Evolutionary conservation across 2,329 filamentous ascomycete species (phyloP), one percentile per base, ranked within the genome.

Genomic region (Phyllosticta citriasiana): DNA sequence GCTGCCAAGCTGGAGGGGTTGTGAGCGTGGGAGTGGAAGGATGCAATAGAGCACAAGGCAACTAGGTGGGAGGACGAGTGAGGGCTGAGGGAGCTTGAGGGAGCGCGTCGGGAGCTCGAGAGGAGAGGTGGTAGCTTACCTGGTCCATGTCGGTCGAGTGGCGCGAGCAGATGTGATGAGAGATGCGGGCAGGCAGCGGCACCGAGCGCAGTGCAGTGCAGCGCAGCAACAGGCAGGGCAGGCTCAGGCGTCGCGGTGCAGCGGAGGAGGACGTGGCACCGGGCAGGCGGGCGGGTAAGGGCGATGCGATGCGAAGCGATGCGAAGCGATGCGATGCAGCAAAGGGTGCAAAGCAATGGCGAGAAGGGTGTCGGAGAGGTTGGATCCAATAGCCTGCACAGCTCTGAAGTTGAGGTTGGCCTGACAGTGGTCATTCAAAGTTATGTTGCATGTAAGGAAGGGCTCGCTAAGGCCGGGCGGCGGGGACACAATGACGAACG

Each of bases 1-100:
- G 74, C 78, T 82, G 67, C 81, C 81, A 69, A 83, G 76, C 82
- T 85, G 71, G 62, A 67, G 25, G 57, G 56, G 59, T 26, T 47
- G 53, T 35, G 54, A 55, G 57, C 57, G 57, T 53, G 26, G n/a
- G 27, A 54, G 57, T 60, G 26, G 61, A 26, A 57, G 30, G 52
- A 33, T 54, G 59, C 8, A 33, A 54, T 47, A 25, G 30, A 26
- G 55, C 6, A 22, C 27, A 51, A 12, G 25, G 19, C 27, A 6
- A 12, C 26, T 27, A 22, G 33, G 16, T 54, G 19, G 63, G 64
- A 51, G 57, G 47, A 61, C 65, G 59, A 58, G 59, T 57, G 64
- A n/a, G 56, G 25, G 55, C 63, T 62, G 62, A 62, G 61, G 64
- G 63, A 62, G 65, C 64, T 57, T 64, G 56, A 30, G 62, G 40